A percentile compares a stretch with the other conserved stretches of the same genome.
These are phyloP conservation scores for Senna siamea DNA, from an alignment of 306 rosid species.

Conservation along the genomic window DNA sequence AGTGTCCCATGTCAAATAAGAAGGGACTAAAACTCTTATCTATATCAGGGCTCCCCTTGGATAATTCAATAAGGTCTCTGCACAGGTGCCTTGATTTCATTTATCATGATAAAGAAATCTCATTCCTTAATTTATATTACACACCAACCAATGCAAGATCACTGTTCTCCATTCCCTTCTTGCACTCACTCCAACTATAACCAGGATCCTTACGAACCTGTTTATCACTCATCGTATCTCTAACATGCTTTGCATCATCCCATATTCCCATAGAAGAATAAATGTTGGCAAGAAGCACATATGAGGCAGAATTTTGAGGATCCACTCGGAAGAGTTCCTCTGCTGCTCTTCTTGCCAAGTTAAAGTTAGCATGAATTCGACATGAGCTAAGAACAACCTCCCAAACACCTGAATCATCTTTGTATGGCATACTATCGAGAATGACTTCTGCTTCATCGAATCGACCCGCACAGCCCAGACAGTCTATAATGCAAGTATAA, in stretches of 20 bases:
- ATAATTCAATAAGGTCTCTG: no score
- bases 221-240: conserved; percentile 68
- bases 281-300: conserved; percentile 78
- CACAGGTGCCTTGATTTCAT: no score
- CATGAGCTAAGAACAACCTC: conserved; percentile 84
- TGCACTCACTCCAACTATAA: conserved; percentile 67
- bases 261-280: conserved; percentile 84
- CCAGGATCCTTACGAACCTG: conserved; percentile 70
- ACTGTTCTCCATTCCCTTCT: conserved; percentile 39
- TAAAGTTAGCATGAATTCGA: conserved; percentile 64
- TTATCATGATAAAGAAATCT: no score
- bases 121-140: conserved; percentile 8
- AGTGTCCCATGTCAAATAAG: conserved; percentile 13
- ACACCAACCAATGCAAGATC: conserved; percentile 18
- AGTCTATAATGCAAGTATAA: conserved; percentile 74
- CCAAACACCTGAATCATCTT: conserved; percentile 82
- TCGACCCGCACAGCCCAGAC: conserved; percentile 72
- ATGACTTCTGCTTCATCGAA: conserved; percentile 69
- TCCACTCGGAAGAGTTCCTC: conserved; percentile 65
- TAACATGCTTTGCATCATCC: conserved; percentile 71
- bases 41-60: no score
- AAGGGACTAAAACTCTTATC: neutral
- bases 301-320: conserved; percentile 62
- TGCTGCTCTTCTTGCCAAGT: conserved; percentile 70
- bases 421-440: conserved; percentile 63